Percentiles rank a stretch among this genome's conserved stretches.
Evolutionary conservation across 1,284 basidiomycete species (phyloP).

Genomic region (Erythrobasidium hasegawianum): DNA sequence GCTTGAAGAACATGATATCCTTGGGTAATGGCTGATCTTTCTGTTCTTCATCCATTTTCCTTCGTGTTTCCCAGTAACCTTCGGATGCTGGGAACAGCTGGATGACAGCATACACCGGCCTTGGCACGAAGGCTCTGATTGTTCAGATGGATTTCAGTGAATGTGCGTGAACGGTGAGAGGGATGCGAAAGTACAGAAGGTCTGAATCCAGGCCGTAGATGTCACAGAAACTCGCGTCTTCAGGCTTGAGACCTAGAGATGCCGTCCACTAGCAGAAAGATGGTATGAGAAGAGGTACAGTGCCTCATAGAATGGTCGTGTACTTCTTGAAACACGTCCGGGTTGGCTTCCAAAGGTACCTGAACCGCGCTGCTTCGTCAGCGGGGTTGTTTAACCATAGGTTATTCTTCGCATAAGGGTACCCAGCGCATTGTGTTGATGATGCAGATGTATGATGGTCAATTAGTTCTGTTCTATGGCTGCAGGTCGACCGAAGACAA

Average conservation of each 20-base stretch:
- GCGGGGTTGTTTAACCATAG: background rate
- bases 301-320: background rate
- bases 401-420: background rate
- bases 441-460: background rate
- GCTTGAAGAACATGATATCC: slow-evolving; percentile 35
- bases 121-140: slow-evolving; percentile 31
- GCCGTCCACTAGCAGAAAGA: slow-evolving; percentile 16
- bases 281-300: background rate
- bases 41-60: slow-evolving; percentile 17
- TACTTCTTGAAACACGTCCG: slow-evolving; percentile 29
- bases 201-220: slow-evolving; percentile 35
- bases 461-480: background rate
- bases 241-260: slow-evolving; percentile 24
- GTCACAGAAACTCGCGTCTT: slow-evolving; percentile 24
- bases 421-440: slow-evolving; percentile 1
- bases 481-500: background rate
- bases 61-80: slow-evolving; percentile 20
- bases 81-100: slow-evolving; percentile 34
- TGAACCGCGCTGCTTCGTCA: slow-evolving; percentile 3
- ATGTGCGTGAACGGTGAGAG: background rate
- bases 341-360: slow-evolving; percentile 33
- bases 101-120: slow-evolving; percentile 37
- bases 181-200: slow-evolving; percentile 32
- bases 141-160: background rate
- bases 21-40: slow-evolving; percentile 5